Evolutionary conservation across 768 basidiomycete genomes (phyloP), one percentile per base, ranked within the genome.

Genomic region (Boletellus ananiceps): DNA sequence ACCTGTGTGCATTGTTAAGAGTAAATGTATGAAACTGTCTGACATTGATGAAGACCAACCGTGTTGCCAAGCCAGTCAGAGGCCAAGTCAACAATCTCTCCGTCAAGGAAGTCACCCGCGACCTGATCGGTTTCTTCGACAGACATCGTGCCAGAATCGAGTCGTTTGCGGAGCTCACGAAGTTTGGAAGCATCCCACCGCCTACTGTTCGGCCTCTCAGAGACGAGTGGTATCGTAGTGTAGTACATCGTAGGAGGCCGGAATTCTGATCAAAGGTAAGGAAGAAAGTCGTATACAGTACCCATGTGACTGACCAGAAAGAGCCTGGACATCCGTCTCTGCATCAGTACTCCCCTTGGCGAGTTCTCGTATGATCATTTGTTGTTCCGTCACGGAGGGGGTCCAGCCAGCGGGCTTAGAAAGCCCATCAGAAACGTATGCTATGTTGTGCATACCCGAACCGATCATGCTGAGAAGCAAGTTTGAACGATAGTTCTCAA

Each of bases 11-110:
- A 31, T 39, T 36, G 46, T 49, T 56, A 32, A 46, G 44, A 35
- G 44, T 34, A 45, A 40, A 25, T 41, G 19, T 37, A 40, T 14
- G 15, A 25, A 23, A 15, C 1, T 51, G 19, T 31, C 36, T n/a
- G 23, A 40, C 25, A n/a, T 1, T 29, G 31, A 35, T 61, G 29
- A 40, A 52, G 19, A 60, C 68, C 19, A 34, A 67, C 66, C 58
- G 94, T 98, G 63, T 99, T 99, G 40, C 96, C 96, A 57, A 99
- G 86, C 86, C 96, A 98, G 67, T 99, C 95, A 33, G 92, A 93
- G 13, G 95, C 86, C 50, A 99, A 80, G 66, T 94, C 92, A 13
- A 95, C 93, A 53, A 92, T 88, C 65, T 98, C 96, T 12, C 90
- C 85, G 59, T 97, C 93, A 54, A 98, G 75, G 67, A 97, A 84